Base-by-base conservation (phyloP, 257 asterid species). In the Penstemon barbatus region DNA sequence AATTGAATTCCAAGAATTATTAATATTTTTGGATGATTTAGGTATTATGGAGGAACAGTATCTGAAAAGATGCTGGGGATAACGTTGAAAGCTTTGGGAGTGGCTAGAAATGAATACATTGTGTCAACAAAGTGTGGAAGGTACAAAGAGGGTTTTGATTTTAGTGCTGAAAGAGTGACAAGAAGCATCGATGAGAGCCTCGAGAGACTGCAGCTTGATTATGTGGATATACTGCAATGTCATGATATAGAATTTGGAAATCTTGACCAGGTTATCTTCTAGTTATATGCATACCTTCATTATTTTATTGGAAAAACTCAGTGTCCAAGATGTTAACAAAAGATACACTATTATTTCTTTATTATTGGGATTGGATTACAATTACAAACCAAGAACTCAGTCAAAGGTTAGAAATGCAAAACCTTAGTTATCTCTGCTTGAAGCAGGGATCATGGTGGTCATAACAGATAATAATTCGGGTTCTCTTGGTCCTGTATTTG, bases 61-160 rank as follows among this genome's bases (percentile, higher is more conserved):
- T 94, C 99, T 2, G 97, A 94, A 48, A 87, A 79, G 58, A 81
- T 91, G 78, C 61, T 94, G 73, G 99, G 97, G 72, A 89, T 80
- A 78, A 85, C 87, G 7, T 65, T 94, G 86, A 94, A 91, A 80
- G 97, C 97, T 65, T 73, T 86, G 66, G 95, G 81, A 68, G 99
- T 87, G 46, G 86, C 97, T 7, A 86, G 99, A 72, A 79, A 80
- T 64, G 80, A 89, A 74, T 94, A 89, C 83, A 86, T 91, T 73
- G 96, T 94, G 55, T 84, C 99, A 0, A 94, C 99, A 4, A 94
- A 94, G 77, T 94, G 99, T 51, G 99, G 99, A 52, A 86, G 97
- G 80, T 94, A 94, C 63, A 61, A 41, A 40, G 97, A 94, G 60
- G 97, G 99, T 46, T 94, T 94, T 70, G 97, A 94, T 84, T 94